Base-by-base conservation (phyloP, 2,329 filamentous ascomycete species). In the Akanthomyces muscarius region DNA sequence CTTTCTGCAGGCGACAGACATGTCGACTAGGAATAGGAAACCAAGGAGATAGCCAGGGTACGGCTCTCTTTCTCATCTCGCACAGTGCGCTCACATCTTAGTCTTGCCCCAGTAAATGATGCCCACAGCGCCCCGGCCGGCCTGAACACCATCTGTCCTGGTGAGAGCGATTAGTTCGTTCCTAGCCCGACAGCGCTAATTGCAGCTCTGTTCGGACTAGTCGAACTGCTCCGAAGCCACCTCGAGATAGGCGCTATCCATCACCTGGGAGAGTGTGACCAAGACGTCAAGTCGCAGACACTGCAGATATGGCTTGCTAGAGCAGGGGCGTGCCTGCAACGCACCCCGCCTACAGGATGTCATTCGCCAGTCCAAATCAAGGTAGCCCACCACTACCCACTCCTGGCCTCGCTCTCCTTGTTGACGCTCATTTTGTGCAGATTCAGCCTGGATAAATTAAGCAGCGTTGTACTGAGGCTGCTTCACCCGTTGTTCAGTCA, bases 141-240 rank as follows among this genome's bases (percentile, higher is more conserved):
- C 45, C 45, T 50, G n/a, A 33, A 51, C 60, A 56, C 60, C 51
- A 56, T 51, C 52, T 56, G 21, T 54, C 58, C 58, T 55, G 51
- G 52, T 62, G 44, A 55, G 60, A 56, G 60, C 60, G 60, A 62
- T 62, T 62, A 56, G 44, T 62, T 56, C 38, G 44, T 47, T 56
- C 52, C 60, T 50, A 33, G 25, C 23, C 60, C 25, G 44, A 45
- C 52, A 50, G 60, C 60, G 60, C 53, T 56, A 62, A 51, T 56
- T 56, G 44, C 28, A 38, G 44, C 44, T 47, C 60, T 42, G 33
- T 62, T 56, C 28, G 44, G 36, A 38, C 52, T 56, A 44, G 60
- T 25, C 38, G 14, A 30, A 45, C 60, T 38, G 21, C 59, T 50
- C 44, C 60, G 45, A 56, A 62, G 60, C 60, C 60, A 62, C 60